These are phyloP conservation scores for Wickerhamiella bombiphila DNA, from an alignment of 805 yeast species.

Conservation along the genomic window DNA sequence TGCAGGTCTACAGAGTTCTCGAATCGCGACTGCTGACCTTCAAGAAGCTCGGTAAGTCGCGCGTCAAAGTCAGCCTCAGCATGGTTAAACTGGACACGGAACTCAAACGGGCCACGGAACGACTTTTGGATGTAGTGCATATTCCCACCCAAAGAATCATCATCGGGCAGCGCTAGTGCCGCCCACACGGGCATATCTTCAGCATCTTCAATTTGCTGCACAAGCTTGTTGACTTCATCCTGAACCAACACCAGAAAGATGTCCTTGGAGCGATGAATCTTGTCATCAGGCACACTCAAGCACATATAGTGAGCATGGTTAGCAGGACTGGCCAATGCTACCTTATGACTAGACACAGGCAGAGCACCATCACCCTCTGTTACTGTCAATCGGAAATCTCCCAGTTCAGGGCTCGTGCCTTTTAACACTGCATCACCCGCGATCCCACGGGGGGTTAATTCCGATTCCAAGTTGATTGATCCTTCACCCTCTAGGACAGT, in stretches of 20 bases:
- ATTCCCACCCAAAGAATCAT: conserved; percentile 53
- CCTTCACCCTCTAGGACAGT: conserved; percentile 55
- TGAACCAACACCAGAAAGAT: conserved; percentile 54
- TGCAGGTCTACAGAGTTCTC: conserved; percentile 21
- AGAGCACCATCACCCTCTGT: conserved; percentile 34
- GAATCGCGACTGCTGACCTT: conserved; percentile 28
- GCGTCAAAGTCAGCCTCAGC: conserved; percentile 10
- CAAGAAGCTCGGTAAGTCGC: conserved; percentile 23
- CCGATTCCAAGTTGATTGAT: conserved; percentile 20
- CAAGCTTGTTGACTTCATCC: conserved; percentile 44
- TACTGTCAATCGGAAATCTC: conserved; percentile 47
- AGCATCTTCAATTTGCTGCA: conserved; percentile 23
- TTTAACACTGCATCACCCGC: conserved; percentile 28
- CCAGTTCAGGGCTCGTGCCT: conserved; percentile 52
- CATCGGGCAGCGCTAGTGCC: conserved; percentile 40
- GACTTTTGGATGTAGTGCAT: conserved; percentile 66
- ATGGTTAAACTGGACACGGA: conserved; percentile 42
- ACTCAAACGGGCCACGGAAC: conserved; percentile 60
- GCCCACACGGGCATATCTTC: conserved; percentile 29
- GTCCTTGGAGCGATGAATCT: conserved; percentile 67
- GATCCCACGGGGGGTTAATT: conserved; percentile 17
- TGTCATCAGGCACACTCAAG: conserved; percentile 53
- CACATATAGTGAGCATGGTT: conserved; percentile 49
- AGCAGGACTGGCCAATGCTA: conserved; percentile 16
- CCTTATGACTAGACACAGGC: conserved; percentile 37